phyloP scores from a whole-genome alignment of 768 basidiomycete species.

The Hypsizygus marmoreus region DNA sequence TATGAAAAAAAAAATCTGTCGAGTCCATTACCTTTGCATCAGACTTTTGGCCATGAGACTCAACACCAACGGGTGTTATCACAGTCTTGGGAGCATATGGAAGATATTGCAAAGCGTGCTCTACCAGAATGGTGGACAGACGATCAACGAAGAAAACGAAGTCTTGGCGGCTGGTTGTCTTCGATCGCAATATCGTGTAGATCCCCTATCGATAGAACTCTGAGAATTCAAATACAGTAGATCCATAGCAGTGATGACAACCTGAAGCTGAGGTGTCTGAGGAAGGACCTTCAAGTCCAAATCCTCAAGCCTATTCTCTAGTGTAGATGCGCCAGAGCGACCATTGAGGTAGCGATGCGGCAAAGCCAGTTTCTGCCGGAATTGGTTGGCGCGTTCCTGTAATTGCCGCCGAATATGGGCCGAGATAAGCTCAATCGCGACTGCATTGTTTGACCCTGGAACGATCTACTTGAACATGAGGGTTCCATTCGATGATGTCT shows the following conservation, averaged over 20 bases:
- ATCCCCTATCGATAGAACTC: conserved; percentile 62
- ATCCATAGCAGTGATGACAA: conserved; percentile 29
- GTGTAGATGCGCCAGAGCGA: conserved; percentile 36
- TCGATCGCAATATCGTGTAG: conserved; percentile 81
- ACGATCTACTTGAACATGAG: conserved; percentile 86
- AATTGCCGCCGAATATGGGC: conserved; percentile 88
- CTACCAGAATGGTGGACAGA: conserved; percentile 80
- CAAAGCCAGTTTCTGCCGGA: conserved; percentile 74
- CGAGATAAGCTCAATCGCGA: conserved; percentile 91
- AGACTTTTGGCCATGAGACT: conserved; percentile 61
- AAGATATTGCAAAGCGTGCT: conserved; percentile 81
- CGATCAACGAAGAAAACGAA: conserved; percentile 94
- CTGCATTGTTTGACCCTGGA: conserved; percentile 86
- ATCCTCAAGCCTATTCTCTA: conserved; percentile 42
- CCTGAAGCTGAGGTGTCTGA: conserved; percentile 80
- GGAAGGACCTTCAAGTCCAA: conserved; percentile 67
- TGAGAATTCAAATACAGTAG: neutral
- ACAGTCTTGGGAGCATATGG: conserved; percentile 66
- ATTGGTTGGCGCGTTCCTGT: conserved; percentile 70
- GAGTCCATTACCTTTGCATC: conserved; percentile 51
- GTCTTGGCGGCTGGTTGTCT: conserved; percentile 71
- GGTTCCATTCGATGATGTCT: neutral
- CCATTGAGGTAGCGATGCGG: conserved; percentile 40
- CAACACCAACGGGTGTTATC: conserved; percentile 63
- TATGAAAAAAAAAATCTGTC: neutral